Base-by-base conservation (phyloP, 2,329 filamentous ascomycete genomes). In the Apiospora rasikravindrae region DNA sequence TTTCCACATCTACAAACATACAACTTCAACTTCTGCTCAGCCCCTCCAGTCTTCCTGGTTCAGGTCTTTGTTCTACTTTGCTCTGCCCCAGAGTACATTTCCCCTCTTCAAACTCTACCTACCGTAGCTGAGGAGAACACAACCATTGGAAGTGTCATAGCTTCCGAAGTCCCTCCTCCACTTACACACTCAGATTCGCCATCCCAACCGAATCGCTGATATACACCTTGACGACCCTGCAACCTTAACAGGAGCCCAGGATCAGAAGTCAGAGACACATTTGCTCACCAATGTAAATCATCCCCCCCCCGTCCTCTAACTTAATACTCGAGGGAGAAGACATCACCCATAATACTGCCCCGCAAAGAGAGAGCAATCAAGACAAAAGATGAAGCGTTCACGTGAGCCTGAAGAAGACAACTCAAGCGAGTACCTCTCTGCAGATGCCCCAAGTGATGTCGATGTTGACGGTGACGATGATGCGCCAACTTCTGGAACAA, bases 321-420 rank as follows among this genome's bases (percentile, higher is more conserved):
- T 13, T n/a, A 40, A 64, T 64, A 40, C 57, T 33, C 40, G 19
- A 61, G 24, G 37, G 40, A 24, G 57, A 64, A 64, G 57, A 68
- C 66, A 26, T 68, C 40, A 47, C 66, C 4, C 33, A 45, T 44
- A 16, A 67, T 29, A 45, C 40, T 19, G 40, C n/a, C 40, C 26
- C 29, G n/a, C 29, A 22, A 61, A n/a, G n/a, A 33, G 33, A 29
- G 22, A 69, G 66, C 33, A 37, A 37, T 37, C 33, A 37, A 67
- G 69, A 70, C 69, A 76, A 83, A 37, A 67, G 80, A 90, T 90
- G 89, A 90, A 90, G 86, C 89, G 89, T 84, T 88, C 88, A 87
- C 88, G 88, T 83, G 88, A 89, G 84, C 83, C 84, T 77, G 86
- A 88, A 81, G 86, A 88, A 79, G 82, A 84, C 76, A n/a, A n/a